Conservation (phyloP, 805 yeast genomes). For the Wickerhamiella alocasiicola region DNA sequence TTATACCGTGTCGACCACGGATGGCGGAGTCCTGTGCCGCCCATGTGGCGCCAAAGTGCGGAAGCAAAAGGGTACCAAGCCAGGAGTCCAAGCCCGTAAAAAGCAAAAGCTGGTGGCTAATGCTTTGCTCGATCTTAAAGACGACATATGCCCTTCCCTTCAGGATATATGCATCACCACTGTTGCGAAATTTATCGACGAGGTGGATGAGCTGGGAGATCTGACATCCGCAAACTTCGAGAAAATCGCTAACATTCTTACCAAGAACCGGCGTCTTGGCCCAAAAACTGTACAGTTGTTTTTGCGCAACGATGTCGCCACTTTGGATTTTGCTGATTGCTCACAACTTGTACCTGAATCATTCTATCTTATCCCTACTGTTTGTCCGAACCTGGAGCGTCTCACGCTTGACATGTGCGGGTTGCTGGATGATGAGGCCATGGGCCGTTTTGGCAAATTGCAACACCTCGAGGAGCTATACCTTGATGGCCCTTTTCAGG, state of each 20-base stretch:
- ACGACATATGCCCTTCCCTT: slow-evolving; percentile 47
- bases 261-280: slow-evolving; percentile 70
- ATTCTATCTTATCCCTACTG: slow-evolving; percentile 56
- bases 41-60: slow-evolving; percentile 40
- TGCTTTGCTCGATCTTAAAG: slow-evolving; percentile 64
- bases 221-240: slow-evolving; percentile 62
- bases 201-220: slow-evolving; percentile 75
- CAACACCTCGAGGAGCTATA: slow-evolving; percentile 40
- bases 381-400: slow-evolving; percentile 57
- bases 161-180: slow-evolving; percentile 71
- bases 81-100: slow-evolving; percentile 50
- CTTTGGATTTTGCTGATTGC: slow-evolving; percentile 83
- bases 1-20: slow-evolving; percentile 39
- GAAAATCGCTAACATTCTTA: slow-evolving; percentile 62
- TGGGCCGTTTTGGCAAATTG: slow-evolving; percentile 50
- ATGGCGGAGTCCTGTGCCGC: slow-evolving; percentile 46
- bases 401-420: slow-evolving; percentile 86
- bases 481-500: slow-evolving; percentile 85
- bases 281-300: slow-evolving; percentile 63
- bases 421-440: slow-evolving; percentile 64
- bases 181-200: slow-evolving; percentile 54
- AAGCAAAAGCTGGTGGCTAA: slow-evolving; percentile 70
- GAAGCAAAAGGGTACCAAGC: slow-evolving; percentile 30
- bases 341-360: slow-evolving; percentile 60
- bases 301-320: slow-evolving; percentile 43